Conservation (phyloP, 352 stramenopile species). For the Phytopythium chamaehyphon region DNA sequence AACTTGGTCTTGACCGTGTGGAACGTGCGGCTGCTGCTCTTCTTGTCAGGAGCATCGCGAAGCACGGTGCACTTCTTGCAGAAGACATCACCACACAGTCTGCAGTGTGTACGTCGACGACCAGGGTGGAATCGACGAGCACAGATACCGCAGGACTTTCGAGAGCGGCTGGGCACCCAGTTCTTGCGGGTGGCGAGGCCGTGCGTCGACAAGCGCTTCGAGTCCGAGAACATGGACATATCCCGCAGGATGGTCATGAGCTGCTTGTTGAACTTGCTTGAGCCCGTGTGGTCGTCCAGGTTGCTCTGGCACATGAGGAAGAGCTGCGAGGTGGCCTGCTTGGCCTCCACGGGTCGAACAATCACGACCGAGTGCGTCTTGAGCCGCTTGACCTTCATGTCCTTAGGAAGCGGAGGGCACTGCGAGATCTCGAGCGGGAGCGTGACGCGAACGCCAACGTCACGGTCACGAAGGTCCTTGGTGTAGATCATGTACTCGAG, state of each 20-base stretch:
- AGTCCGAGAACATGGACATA: slow-evolving; percentile 54
- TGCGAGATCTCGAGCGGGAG: slow-evolving; percentile 59
- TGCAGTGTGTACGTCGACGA: slow-evolving; percentile 63
- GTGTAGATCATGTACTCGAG: slow-evolving; percentile 70
- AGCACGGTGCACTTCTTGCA: slow-evolving; percentile 68
- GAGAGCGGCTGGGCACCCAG: slow-evolving; percentile 43
- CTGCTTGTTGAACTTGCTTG: slow-evolving; percentile 40
- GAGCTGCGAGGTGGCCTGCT: slow-evolving; percentile 33
- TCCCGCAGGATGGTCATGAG: slow-evolving; percentile 55
- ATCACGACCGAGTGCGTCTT: slow-evolving; percentile 46
- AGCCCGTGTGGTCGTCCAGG: slow-evolving; percentile 35
- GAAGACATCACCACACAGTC: slow-evolving; percentile 69
- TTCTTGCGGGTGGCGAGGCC: slow-evolving; percentile 19
- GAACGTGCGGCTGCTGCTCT: slow-evolving; percentile 28
- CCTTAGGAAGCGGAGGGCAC: slow-evolving; percentile 39
- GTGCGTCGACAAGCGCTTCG: slow-evolving; percentile 50
- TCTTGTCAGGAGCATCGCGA: slow-evolving; percentile 30
- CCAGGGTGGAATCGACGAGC: slow-evolving; percentile 47
- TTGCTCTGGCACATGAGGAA: slow-evolving; percentile 57
- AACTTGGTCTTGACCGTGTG: slow-evolving; percentile 54
- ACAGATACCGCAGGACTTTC: slow-evolving; percentile 55
- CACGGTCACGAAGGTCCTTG: slow-evolving; percentile 48
- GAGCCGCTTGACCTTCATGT: slow-evolving; percentile 57
- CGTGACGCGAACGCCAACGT: slow-evolving; percentile 57
- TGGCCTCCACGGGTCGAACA: slow-evolving; percentile 32